Percentiles rank a stretch among this genome's conserved stretches.
Evolutionary conservation across 306 rosid genomes (phyloP).

Genomic region (Ochetophila trinervis): DNA sequence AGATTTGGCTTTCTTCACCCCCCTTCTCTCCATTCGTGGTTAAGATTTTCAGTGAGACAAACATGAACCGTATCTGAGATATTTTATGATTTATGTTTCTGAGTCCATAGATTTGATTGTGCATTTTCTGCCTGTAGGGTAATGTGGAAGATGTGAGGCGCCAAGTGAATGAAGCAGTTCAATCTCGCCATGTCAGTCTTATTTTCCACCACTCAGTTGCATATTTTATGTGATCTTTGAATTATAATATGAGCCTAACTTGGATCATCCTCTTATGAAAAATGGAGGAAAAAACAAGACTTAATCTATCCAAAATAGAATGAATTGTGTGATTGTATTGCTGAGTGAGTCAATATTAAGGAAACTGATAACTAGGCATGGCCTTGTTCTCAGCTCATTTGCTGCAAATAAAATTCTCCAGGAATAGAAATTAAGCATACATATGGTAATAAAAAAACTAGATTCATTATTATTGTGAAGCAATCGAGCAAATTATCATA

Average conservation of each 20-base stretch:
- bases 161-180: constrained; percentile 89
- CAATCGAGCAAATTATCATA: too few relatives aligned
- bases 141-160: constrained; percentile 85
- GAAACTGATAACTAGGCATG: not conserved
- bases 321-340: not conserved
- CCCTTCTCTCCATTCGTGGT: not conserved
- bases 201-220: constrained; percentile 23
- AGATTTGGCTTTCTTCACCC: not conserved
- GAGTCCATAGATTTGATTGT: constrained; percentile 13
- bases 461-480: too few relatives aligned
- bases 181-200: constrained; percentile 84
- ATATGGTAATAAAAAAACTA: too few relatives aligned
- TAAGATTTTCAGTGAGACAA: too few relatives aligned
- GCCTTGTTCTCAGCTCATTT: not conserved
- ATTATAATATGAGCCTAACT: not conserved
- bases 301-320: not conserved
- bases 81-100: constrained; percentile 6
- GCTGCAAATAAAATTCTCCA: not conserved
- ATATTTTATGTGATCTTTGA: constrained; percentile 10
- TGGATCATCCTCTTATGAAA: not conserved
- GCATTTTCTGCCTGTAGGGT: constrained; percentile 59
- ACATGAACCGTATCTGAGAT: constrained; percentile 2
- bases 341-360: not conserved
- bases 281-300: not conserved
- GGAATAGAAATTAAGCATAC: not conserved